A percentile compares a stretch with the other conserved stretches of the same genome.
Evolutionary conservation across 345 rosid genomes (phyloP).

Genomic region (Diplotaxis tenuifolia): DNA sequence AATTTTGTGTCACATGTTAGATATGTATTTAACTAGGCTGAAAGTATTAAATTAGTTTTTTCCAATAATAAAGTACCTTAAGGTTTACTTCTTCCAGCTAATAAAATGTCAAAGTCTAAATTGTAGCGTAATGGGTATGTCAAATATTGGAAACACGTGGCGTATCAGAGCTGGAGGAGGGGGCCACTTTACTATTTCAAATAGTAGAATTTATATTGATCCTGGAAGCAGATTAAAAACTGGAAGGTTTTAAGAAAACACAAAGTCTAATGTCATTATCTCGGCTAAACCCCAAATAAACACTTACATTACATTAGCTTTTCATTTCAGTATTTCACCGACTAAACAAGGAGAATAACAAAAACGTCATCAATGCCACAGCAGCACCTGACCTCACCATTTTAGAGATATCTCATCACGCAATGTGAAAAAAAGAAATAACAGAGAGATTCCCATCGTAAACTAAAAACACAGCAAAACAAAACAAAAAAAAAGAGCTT

Average conservation of each 20-base stretch:
- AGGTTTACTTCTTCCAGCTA: background rate
- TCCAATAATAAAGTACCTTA: background rate
- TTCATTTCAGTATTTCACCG: background rate
- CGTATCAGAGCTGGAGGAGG: background rate
- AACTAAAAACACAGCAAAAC: background rate
- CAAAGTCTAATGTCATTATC: background rate
- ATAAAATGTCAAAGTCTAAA: background rate
- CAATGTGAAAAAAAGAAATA: background rate
- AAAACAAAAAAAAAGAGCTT: background rate
- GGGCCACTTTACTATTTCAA: background rate
- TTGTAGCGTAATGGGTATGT: background rate
- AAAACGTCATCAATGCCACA: constrained; percentile 8
- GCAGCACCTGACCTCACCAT: background rate
- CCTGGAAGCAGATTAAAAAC: background rate
- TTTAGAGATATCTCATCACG: constrained; percentile 28
- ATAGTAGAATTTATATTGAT: background rate
- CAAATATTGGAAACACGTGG: background rate
- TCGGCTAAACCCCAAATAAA: background rate
- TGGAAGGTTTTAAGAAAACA: background rate
- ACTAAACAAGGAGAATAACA: background rate
- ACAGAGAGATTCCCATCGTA: constrained; percentile 22
- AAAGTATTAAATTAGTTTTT: background rate
- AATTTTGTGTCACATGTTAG: background rate
- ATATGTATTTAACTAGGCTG: background rate
- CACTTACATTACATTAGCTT: constrained; percentile 4